These are phyloP conservation scores for Limtongia smithiae DNA, from an alignment of 805 yeast species.

Conservation along the genomic window DNA sequence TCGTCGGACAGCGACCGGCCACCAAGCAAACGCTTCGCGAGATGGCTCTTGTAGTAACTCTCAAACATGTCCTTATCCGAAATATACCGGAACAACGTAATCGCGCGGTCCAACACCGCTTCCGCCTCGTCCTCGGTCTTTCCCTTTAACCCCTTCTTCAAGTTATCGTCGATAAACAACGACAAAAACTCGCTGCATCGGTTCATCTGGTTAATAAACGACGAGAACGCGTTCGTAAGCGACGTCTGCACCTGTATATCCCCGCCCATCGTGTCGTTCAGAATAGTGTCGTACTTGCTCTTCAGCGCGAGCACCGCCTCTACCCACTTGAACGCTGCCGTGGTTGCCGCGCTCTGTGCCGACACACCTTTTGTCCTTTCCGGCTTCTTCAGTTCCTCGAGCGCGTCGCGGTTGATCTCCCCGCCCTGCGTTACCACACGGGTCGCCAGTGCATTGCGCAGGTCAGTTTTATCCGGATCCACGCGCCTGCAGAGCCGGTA, in stretches of 20 bases:
- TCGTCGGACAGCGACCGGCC: slow-evolving; percentile 49
- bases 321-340: slow-evolving; percentile 67
- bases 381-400: slow-evolving; percentile 8
- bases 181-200: slow-evolving; percentile 48
- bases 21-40: slow-evolving; percentile 73
- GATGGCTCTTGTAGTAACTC: slow-evolving; percentile 74
- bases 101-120: slow-evolving; percentile 51
- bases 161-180: slow-evolving; percentile 54
- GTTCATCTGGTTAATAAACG: slow-evolving; percentile 38
- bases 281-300: slow-evolving; percentile 48
- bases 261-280: slow-evolving; percentile 47
- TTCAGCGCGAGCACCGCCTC: slow-evolving; percentile 52
- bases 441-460: slow-evolving; percentile 48
- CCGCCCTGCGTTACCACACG: slow-evolving; percentile 49
- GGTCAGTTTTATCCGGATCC: slow-evolving; percentile 49
- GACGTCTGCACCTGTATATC: slow-evolving; percentile 52
- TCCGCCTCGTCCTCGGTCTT: slow-evolving; percentile 47
- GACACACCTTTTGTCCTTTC: slow-evolving; percentile 11
- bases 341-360: slow-evolving; percentile 37
- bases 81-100: slow-evolving; percentile 61
- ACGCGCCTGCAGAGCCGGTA: slow-evolving; percentile 53
- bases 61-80: slow-evolving; percentile 85
- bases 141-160: slow-evolving; percentile 49
- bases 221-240: slow-evolving; percentile 58
- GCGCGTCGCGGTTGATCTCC: slow-evolving; percentile 35